phyloP scores from a whole-genome alignment of 495 filamentous ascomycete genomes.

The Aspergillus sclerotioniger region DNA sequence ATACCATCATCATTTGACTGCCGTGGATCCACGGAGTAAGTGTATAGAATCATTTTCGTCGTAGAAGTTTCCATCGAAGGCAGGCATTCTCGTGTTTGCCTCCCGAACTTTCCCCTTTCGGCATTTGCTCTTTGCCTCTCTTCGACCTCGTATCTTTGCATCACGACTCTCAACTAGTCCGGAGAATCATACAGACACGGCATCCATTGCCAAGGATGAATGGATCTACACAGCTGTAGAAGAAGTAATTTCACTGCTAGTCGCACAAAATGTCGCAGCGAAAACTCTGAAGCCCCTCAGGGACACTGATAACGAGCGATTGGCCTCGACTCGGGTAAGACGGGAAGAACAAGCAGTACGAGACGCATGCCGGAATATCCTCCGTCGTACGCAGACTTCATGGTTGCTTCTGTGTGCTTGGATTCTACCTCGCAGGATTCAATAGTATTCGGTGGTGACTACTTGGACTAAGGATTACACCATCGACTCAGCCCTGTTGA shows the following conservation, averaged over 20 bases:
- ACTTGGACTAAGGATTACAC: neutral
- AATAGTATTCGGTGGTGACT: neutral
- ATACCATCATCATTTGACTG: neutral
- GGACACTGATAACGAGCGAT: neutral
- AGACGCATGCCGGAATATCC: neutral
- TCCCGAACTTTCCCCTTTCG: neutral
- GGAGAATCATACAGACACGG: neutral
- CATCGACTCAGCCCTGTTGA: neutral
- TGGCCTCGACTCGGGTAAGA: neutral
- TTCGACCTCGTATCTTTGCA: too few species aligned
- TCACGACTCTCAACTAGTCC: too few species aligned
- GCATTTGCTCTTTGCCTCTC: neutral
- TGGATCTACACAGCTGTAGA: neutral
- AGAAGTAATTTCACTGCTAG: neutral
- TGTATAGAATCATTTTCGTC: neutral
- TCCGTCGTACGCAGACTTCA: neutral
- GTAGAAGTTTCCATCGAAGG: conserved; percentile 5
- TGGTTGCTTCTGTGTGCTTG: neutral
- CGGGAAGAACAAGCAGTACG: neutral
- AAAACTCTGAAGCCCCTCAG: neutral
- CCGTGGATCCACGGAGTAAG: neutral
- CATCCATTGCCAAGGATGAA: neutral
- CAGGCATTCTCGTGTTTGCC: neutral
- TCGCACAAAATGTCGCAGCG: neutral
- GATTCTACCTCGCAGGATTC: neutral